Evolutionary conservation across 2,329 filamentous ascomycete genomes (phyloP), one percentile per base, ranked within the genome.

Genomic region (Camillea tinctor): DNA sequence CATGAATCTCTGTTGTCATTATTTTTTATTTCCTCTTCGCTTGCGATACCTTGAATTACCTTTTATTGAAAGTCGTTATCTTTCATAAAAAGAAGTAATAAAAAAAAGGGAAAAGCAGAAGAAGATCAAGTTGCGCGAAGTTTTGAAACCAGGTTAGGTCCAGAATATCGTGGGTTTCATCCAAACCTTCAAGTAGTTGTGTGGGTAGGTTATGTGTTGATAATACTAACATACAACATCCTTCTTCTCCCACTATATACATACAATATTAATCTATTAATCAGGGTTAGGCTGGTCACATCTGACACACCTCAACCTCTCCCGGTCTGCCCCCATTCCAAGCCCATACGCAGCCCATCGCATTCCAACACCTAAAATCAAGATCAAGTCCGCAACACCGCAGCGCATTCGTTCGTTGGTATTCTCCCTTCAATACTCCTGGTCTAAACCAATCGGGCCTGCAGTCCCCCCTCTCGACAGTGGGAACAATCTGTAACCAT

Each of bases 401-500:
- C 17, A 44, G 13, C 36, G 36, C 36, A 44, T 44, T 44, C 36
- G 36, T 58, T 59, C 64, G 58, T 53, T 62, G 60, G 60, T 58
- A 57, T 55, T 57, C 62, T 51, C 50, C 54, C 57, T 59, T 55
- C 58, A 55, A 61, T 62, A 63, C 59, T 56, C 63, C 60, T 51
- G 54, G 51, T 62, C 50, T 56, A 63, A 48, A 51, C 58, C 21
- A 55, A 23, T 58, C 60, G 59, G 63, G 54, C 61, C 60, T 65
- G 36, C 36, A 44, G 36, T n/a, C 2, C 58, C 26, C 56, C 50
- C 44, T 20, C 62, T 56, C 55, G 54, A 54, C 55, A 59, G 59
- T 58, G 56, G 60, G 54, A 51, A 63, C 59, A 66, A 60, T 62
- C 55, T 26, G 62, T 63, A 60, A 77, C 74, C 77, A 90, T 91